Evolutionary conservation across 2,329 filamentous ascomycete species (phyloP).

Genomic region (Apiospora marii): DNA sequence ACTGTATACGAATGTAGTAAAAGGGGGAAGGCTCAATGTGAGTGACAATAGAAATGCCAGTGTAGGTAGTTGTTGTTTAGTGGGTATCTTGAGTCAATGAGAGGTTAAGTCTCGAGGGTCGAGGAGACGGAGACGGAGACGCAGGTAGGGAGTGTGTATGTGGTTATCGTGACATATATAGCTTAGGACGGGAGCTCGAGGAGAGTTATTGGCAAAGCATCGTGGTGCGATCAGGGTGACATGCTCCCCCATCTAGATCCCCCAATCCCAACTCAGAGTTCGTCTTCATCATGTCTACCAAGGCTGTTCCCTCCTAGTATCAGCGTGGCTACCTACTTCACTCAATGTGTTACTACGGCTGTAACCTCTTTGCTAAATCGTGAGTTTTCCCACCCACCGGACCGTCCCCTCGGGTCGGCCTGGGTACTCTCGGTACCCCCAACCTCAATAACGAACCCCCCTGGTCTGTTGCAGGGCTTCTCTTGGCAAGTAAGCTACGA

Average conservation of each 20-base stretch:
- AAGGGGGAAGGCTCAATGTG: background rate
- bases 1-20: background rate
- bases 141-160: background rate
- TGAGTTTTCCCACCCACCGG: background rate
- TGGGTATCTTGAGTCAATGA: background rate
- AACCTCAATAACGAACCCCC: background rate
- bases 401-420: background rate
- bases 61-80: background rate
- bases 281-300: background rate
- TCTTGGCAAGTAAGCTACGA: background rate
- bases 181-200: too few relatives aligned
- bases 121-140: background rate
- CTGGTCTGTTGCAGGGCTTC: background rate
- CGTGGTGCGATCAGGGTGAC: conserved; percentile 3
- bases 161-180: conserved; percentile 3
- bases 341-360: background rate
- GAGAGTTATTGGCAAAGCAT: background rate
- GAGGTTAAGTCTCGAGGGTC: background rate
- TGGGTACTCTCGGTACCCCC: background rate
- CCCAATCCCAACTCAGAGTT: background rate
- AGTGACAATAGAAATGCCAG: background rate
- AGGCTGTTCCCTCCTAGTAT: background rate
- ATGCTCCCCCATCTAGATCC: background rate
- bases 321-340: background rate
- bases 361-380: background rate